Conservation (phyloP, 371 early-diverging fungal species). For the Actinomortierella wolfii region DNA sequence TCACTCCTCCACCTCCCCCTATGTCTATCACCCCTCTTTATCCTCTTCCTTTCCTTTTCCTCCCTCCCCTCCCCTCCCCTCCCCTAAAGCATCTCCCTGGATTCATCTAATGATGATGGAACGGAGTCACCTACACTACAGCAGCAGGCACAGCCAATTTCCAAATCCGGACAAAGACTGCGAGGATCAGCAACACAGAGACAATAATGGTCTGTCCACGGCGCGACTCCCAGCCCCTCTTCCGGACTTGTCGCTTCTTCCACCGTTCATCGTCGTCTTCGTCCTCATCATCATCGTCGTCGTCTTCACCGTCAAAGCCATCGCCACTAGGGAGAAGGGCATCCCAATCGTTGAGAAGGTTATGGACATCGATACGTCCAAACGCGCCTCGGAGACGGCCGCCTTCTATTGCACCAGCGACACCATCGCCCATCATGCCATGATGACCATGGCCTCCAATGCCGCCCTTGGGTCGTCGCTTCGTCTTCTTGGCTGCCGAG, state of each 20-base stretch:
- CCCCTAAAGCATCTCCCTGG: no score
- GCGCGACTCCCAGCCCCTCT: constrained; percentile 19
- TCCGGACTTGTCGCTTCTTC: constrained; percentile 25
- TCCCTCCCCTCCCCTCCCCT: no score
- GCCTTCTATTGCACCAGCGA: constrained; percentile 1
- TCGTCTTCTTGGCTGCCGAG: no score
- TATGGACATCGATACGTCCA: background rate
- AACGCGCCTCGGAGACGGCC: background rate
- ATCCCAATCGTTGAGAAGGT: constrained; percentile 42
- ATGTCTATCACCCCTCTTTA: no score
- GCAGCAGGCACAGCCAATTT: constrained; percentile 30
- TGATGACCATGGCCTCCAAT: background rate
- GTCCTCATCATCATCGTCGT: constrained; percentile 13
- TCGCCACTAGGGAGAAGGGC: constrained; percentile 20
- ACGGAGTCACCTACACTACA: constrained; percentile 21
- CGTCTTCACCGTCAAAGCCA: constrained; percentile 9
- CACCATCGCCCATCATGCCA: constrained; percentile 8
- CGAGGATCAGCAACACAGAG: constrained; percentile 4
- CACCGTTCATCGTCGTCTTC: constrained; percentile 23
- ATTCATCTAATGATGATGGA: background rate
- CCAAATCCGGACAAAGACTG: constrained; percentile 32
- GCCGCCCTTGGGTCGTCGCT: no score
- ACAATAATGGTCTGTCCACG: constrained; percentile 15
- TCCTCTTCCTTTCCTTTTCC: no score
- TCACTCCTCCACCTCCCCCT: no score